A percentile compares a stretch with the other conserved stretches of the same genome.
Conservation (phyloP, 495 filamentous ascomycete genomes). For the Symbiotaphrina buchneri region DNA sequence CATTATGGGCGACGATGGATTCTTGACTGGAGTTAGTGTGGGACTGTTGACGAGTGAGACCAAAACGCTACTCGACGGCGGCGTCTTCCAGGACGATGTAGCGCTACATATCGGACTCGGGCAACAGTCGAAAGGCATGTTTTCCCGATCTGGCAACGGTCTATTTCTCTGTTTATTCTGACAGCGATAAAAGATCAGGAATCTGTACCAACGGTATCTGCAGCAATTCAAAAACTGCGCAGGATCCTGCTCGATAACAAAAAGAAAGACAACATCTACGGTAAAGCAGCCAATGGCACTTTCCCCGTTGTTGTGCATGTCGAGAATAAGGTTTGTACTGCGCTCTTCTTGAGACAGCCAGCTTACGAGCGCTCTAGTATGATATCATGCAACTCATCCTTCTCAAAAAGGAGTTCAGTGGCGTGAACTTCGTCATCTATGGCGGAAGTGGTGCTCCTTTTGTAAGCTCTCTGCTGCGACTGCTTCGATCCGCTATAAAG, state of each 20-base stretch:
- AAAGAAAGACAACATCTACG: neutral
- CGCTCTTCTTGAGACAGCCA: neutral
- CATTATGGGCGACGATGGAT: constrained; percentile 12
- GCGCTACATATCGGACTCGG: constrained; percentile 20
- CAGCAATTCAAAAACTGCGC: neutral
- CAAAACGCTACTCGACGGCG: constrained; percentile 16
- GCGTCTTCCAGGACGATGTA: constrained; percentile 17
- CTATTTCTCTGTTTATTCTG: neutral
- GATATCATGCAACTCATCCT: constrained; percentile 15
- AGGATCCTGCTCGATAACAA: neutral
- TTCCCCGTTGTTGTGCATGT: constrained; percentile 13
- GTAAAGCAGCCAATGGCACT: neutral
- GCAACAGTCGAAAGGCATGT: constrained; percentile 10
- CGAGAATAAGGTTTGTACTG: constrained; percentile 11
- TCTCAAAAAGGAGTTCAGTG: constrained; percentile 11
- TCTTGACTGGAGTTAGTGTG: constrained; percentile 22
- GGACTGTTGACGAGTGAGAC: constrained; percentile 20
- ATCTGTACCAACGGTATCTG: constrained; percentile 11
- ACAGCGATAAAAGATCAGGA: constrained; percentile 5
- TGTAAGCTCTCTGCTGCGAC: too few relatives aligned
- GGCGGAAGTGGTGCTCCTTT: constrained; percentile 25
- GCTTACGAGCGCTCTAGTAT: constrained; percentile 9
- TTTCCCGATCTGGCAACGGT: neutral
- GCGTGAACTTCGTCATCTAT: constrained; percentile 18
- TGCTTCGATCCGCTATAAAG: too few relatives aligned